Evolutionary conservation across 2,329 filamentous ascomycete species (phyloP), one percentile per base, ranked within the genome.

Genomic region (Orbilia blumenaviensis): DNA sequence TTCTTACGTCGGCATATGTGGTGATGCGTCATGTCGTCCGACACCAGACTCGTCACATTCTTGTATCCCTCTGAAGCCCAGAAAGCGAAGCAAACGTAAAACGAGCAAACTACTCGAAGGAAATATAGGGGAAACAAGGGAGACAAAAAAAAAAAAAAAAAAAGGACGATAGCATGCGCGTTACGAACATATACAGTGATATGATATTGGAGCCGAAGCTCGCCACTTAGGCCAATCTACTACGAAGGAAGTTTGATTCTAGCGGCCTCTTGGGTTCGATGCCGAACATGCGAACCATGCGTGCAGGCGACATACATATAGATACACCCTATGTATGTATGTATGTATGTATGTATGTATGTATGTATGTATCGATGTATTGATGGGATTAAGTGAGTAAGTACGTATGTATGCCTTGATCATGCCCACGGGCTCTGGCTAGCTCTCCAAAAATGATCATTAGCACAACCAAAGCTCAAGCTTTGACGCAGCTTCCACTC

Each of bases 21-120:
- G 64, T 76, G 72, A 76, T 69, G 72, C 72, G 52, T 66, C 64
- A 69, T 76, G 72, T 69, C 64, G 72, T 76, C 72, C 64, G 27
- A 76, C 72, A 27, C 69, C 58, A 76, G 44, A 69, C 64, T 61
- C 48, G 56, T 76, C 72, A 76, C 72, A 69, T 64, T 75, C 46
- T 66, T 76, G 72, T 76, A 61, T 34, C 21, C 36, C 44, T 52
- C 29, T 66, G 18, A 21, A 66, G 52, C 52, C 44, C 62, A 3
- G 32, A 32, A 12, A 14, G 14, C n/a, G 42, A 23, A 14, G 12
- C 8, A 2, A 34, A 1, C 14, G 5, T 29, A 34, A 5, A 32
- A 16, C 18, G 18, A 34, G 16, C 34, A 32, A 29, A 9, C 27
- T 1, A 18, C n/a, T n/a, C n/a, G n/a, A n/a, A n/a, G n/a, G n/a